These are phyloP conservation scores for Leccinum olivaceopallidum DNA, from an alignment of 768 basidiomycete species.

Conservation along the genomic window DNA sequence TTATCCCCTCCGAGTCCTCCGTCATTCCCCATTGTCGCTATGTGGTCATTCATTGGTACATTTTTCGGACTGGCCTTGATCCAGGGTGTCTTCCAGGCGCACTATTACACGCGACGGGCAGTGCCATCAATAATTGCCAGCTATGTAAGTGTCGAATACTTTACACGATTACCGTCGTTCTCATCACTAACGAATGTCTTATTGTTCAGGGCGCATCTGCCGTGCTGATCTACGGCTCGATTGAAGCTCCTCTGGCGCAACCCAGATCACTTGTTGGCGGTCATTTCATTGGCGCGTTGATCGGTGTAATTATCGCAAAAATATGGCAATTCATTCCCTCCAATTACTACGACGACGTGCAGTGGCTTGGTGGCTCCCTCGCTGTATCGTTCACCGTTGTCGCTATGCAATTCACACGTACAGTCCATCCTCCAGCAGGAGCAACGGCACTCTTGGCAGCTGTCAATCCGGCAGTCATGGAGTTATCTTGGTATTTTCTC, in stretches of 20 bases:
- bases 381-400: constrained; percentile 45
- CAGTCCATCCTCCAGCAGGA: constrained; percentile 57
- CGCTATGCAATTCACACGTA: constrained; percentile 53
- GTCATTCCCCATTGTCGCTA: neutral
- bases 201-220: constrained; percentile 52
- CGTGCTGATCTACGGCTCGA: constrained; percentile 52
- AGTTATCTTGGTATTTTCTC: constrained; percentile 53
- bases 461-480: constrained; percentile 41
- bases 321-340: constrained; percentile 48
- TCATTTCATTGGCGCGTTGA: constrained; percentile 40
- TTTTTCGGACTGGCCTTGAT: constrained; percentile 50
- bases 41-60: constrained; percentile 54
- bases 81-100: constrained; percentile 50
- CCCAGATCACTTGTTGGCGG: constrained; percentile 53
- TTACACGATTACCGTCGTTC: neutral
- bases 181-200: neutral
- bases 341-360: constrained; percentile 43
- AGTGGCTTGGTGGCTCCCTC: constrained; percentile 42
- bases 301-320: constrained; percentile 51
- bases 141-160: constrained; percentile 16
- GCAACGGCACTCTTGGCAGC: constrained; percentile 58
- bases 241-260: constrained; percentile 55
- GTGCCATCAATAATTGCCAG: constrained; percentile 31
- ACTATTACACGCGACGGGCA: constrained; percentile 45
- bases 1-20: constrained; percentile 8